Evolutionary conservation across 2,329 filamentous ascomycete genomes (phyloP).

Genomic region (Acephala macrosclerotiorum): DNA sequence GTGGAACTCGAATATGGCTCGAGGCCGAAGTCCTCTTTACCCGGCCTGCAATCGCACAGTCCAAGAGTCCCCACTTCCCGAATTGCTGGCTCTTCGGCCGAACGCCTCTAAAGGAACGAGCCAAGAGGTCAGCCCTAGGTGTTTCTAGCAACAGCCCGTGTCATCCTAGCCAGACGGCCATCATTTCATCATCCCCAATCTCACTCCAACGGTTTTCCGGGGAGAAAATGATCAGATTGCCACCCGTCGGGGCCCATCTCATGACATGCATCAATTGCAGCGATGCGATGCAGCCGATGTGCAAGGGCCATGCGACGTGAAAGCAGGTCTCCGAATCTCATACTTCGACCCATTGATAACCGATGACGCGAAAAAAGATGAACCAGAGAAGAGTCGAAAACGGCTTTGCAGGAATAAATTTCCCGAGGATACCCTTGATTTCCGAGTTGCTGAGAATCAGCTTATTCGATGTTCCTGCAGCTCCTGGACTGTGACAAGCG

Average conservation of each 20-base stretch:
- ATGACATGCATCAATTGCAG: constrained; percentile 10
- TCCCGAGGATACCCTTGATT: neutral
- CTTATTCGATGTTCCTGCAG: neutral
- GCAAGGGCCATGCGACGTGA: constrained; percentile 22
- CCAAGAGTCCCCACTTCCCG: constrained; percentile 23
- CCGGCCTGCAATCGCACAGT: constrained; percentile 7
- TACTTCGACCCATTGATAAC: neutral
- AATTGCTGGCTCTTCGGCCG: constrained; percentile 7
- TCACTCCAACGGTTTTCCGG: constrained; percentile 20
- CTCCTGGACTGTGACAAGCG: neutral
- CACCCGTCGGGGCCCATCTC: constrained; percentile 5
- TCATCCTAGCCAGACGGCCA: neutral
- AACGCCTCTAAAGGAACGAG: neutral
- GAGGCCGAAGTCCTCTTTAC: constrained; percentile 11
- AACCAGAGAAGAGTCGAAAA: neutral
- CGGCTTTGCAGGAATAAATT: neutral
- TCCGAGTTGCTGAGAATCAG: neutral
- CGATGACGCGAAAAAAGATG: neutral
- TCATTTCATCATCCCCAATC: constrained; percentile 4
- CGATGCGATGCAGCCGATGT: constrained; percentile 26
- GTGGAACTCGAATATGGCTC: neutral
- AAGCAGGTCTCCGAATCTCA: neutral
- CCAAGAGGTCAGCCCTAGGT: neutral
- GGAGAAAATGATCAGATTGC: constrained; percentile 21
- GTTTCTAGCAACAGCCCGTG: neutral